Base-by-base conservation (phyloP, 2,329 filamentous ascomycete genomes). In the Lizonia empirigonia region DNA sequence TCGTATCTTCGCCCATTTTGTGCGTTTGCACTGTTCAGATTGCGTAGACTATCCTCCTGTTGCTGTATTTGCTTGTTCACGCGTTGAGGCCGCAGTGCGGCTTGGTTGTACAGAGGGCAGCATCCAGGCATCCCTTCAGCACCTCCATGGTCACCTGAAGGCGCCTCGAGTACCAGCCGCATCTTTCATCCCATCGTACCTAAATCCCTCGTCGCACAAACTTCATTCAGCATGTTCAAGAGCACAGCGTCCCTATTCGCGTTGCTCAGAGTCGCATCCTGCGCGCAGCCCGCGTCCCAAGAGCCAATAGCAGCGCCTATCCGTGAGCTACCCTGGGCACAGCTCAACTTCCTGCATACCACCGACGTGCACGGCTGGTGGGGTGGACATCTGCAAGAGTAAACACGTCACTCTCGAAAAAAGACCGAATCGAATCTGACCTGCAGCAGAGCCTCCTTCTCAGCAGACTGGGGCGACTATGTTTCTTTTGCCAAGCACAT, bases 401-500 rank as follows among this genome's bases (percentile, higher is more conserved):
- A 41, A 56, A 47, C 8, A 23, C 18, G 4, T 3, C 4, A 26
- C 4, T 16, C 18, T 8, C 18, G 10, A 9, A 7, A 5, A 26
- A n/a, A n/a, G 10, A 7, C 8, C 22, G 4, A 36, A 2, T 18
- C 7, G 15, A 15, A 34, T 34, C 53, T 61, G 40, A 64, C 58
- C 7, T 33, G 15, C 22, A 22, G 12, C 49, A 91, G 88, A 76
- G 82, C 91, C 2, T 93, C 94, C 53, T 99, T 95, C 74, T 92
- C 90, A 6, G 93, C 91, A 37, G 94, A 99, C 74, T 97, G 94
- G 91, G 94, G 94, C 51, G 94, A 99, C 76, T 99, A 97, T 74
- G 83, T 97, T 64, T 97, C 93, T 6, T 97, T 99, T 69, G 85
- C 91, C 26, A 80, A 87, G 27, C 91, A 93, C 69, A 85, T 99